These are phyloP conservation scores for Pinus albicaulis DNA, from an alignment of 75 land plant species.

Conservation along the genomic window DNA sequence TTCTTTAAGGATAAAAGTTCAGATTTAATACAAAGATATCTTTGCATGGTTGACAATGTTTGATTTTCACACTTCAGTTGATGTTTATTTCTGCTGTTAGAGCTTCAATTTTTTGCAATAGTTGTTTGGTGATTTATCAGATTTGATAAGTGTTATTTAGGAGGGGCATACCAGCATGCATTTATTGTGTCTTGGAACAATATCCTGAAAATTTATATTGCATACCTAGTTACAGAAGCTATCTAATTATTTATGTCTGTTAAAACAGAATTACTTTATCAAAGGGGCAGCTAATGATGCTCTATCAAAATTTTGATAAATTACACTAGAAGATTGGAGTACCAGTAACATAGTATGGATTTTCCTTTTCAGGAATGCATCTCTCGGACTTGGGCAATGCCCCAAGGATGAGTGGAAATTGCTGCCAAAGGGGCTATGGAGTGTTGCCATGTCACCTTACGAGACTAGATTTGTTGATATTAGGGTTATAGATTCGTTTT, in stretches of 20 bases:
- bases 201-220: not conserved
- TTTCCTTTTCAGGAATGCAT: constrained; percentile 55
- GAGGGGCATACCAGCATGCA: no score
- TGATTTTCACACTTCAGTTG: no score
- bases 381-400: constrained; percentile 74
- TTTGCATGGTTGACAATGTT: no score
- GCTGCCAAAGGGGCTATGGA: constrained; percentile 67
- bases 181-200: not conserved
- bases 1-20: no score
- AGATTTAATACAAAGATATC: no score
- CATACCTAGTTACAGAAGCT: not conserved
- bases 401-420: constrained; percentile 64
- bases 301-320: not conserved
- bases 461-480: constrained; percentile 64
- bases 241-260: not conserved
- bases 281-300: not conserved
- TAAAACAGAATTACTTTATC: not conserved
- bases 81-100: no score
- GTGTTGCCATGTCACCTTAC: constrained; percentile 67
- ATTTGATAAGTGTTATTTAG: no score
- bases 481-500: constrained; percentile 36
- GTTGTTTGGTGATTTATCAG: no score
- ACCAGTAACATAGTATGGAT: not conserved
- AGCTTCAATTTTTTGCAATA: no score
- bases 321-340: not conserved